Evolutionary conservation across 176 grass and related monocot genomes (phyloP).

Genomic region (Tillandsia leiboldiana): DNA sequence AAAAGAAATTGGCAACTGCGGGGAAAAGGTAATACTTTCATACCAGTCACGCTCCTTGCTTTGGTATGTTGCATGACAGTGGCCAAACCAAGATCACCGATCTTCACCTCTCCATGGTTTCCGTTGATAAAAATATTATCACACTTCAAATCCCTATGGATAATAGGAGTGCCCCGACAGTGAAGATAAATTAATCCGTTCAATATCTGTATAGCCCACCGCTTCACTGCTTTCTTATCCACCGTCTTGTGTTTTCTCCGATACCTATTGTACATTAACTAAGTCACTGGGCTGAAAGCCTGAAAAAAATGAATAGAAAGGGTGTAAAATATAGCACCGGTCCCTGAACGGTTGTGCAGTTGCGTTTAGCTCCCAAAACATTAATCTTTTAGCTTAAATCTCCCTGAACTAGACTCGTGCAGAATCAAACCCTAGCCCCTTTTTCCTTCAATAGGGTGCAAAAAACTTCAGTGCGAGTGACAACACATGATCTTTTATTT

Average conservation of each 20-base stretch:
- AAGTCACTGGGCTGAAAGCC: neutral
- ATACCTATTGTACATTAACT: slow-evolving; percentile 17
- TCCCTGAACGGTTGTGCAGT: too few relatives aligned
- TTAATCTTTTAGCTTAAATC: too few relatives aligned
- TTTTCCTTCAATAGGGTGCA: too few relatives aligned
- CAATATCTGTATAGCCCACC: slow-evolving; percentile 40
- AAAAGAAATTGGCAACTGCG: neutral
- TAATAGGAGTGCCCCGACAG: slow-evolving; percentile 23
- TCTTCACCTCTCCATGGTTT: slow-evolving; percentile 51
- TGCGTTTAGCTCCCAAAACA: too few relatives aligned
- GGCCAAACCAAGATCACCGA: slow-evolving; percentile 40
- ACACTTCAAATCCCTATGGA: slow-evolving; percentile 46
- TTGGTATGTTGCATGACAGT: slow-evolving; percentile 38
- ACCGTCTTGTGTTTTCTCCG: slow-evolving; percentile 39
- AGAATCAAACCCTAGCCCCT: too few relatives aligned
- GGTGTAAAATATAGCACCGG: too few relatives aligned
- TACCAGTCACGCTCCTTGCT: slow-evolving; percentile 29
- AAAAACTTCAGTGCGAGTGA: too few relatives aligned
- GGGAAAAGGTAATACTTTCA: neutral
- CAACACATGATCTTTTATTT: too few relatives aligned
- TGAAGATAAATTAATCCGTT: slow-evolving; percentile 40
- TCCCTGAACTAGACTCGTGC: too few relatives aligned
- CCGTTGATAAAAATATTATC: slow-evolving; percentile 53
- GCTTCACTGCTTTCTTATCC: slow-evolving; percentile 32
- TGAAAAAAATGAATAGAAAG: neutral